These are phyloP conservation scores for Didymella pomorum DNA, from an alignment of 2,329 filamentous ascomycete species.

Conservation along the genomic window DNA sequence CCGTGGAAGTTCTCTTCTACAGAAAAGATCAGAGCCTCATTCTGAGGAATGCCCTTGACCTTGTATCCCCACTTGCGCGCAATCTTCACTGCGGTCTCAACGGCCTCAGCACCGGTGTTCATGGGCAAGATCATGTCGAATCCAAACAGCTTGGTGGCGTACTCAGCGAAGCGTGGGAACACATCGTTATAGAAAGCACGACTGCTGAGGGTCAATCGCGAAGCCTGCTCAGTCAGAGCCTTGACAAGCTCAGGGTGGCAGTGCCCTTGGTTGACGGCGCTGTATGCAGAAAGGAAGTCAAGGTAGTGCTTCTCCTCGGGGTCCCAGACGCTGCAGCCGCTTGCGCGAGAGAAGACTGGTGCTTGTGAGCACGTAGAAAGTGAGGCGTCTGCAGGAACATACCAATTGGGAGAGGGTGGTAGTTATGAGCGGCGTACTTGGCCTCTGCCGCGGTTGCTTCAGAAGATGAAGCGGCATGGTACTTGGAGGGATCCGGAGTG, in stretches of 20 bases:
- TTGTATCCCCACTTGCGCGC: constrained; percentile 99
- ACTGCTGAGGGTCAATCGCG: constrained; percentile 88
- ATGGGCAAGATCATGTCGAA: constrained; percentile 98
- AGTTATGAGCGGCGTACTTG: constrained; percentile 94
- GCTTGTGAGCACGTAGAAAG: constrained; percentile 19
- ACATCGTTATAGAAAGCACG: constrained; percentile 98
- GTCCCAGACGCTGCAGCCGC: constrained; percentile 92
- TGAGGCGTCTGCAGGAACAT: constrained; percentile 11
- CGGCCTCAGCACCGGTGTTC: constrained; percentile 97
- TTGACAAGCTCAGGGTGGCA: constrained; percentile 96
- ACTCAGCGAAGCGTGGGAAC: constrained; percentile 94
- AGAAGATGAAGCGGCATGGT: constrained; percentile 80
- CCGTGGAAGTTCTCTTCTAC: constrained; percentile 96
- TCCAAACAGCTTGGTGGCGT: constrained; percentile 85
- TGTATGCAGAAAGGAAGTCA: constrained; percentile 98
- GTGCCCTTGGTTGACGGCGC: constrained; percentile 96
- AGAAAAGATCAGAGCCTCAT: constrained; percentile 84
- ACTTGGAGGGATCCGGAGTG: constrained; percentile 55
- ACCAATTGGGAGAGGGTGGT: constrained; percentile 91
- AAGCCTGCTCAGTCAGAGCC: constrained; percentile 86
- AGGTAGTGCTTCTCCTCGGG: constrained; percentile 91
- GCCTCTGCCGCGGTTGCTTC: constrained; percentile 83
- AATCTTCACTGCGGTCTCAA: constrained; percentile 95
- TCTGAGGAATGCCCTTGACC: constrained; percentile 85
- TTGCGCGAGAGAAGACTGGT: constrained; percentile 74